Evolutionary conservation across 1,284 basidiomycete genomes (phyloP).

Genomic region (Cutaneotrichosporon mucoides): DNA sequence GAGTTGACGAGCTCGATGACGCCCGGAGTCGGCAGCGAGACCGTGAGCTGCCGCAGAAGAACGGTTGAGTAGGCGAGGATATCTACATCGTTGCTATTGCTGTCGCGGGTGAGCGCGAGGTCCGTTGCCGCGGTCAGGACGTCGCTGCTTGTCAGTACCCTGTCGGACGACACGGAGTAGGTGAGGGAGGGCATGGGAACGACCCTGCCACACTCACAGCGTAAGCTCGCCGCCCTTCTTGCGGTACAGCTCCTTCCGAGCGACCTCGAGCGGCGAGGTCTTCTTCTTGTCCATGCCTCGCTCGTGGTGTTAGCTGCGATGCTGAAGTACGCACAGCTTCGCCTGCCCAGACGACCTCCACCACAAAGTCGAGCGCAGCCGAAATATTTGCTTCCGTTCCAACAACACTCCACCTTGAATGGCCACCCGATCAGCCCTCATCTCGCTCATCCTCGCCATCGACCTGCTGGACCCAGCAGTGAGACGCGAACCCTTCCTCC

Average conservation of each 20-base stretch:
- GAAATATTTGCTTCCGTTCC: constrained; percentile 11
- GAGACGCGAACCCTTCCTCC: background rate
- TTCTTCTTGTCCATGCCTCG: constrained; percentile 7
- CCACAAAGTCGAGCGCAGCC: background rate
- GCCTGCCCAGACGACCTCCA: background rate
- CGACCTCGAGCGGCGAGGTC: constrained; percentile 12
- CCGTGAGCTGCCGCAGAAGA: constrained; percentile 26
- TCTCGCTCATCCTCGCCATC: background rate
- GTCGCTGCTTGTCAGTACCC: constrained; percentile 1
- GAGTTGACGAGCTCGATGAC: constrained; percentile 17
- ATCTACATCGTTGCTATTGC: constrained; percentile 21
- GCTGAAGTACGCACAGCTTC: too few relatives aligned
- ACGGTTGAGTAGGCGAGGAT: constrained; percentile 22
- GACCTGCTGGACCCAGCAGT: background rate
- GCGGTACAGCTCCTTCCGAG: constrained; percentile 26
- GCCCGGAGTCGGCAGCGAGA: background rate
- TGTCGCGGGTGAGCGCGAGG: constrained; percentile 6
- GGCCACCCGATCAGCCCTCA: background rate
- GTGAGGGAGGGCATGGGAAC: too few relatives aligned
- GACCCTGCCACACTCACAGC: background rate
- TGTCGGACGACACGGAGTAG: background rate
- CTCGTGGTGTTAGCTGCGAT: too few relatives aligned
- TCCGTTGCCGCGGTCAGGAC: background rate
- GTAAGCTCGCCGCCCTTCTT: constrained; percentile 17
- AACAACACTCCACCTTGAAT: constrained; percentile 8